A percentile compares a stretch with the other conserved stretches of the same genome.
These are phyloP conservation scores for Aureobasidium lini DNA, from an alignment of 2,329 filamentous ascomycete genomes.

Conservation along the genomic window DNA sequence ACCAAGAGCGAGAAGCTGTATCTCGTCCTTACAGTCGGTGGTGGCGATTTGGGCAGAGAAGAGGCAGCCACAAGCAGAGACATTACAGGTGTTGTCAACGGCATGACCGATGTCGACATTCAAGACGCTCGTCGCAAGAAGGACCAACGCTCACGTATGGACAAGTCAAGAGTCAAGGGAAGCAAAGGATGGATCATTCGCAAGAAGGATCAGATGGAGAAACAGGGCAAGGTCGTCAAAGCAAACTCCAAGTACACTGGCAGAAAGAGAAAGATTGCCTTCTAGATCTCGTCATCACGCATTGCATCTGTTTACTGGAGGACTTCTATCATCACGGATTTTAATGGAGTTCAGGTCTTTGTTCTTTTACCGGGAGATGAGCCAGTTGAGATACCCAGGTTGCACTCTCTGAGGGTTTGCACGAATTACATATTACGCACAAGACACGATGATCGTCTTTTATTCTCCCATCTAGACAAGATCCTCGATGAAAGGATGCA, in stretches of 20 bases:
- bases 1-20: conserved; percentile 98
- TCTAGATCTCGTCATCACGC: conserved; percentile 43
- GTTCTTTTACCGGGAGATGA: not conserved
- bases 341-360: not conserved
- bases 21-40: conserved; percentile 82
- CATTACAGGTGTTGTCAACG: conserved; percentile 82
- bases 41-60: conserved; percentile 44
- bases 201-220: conserved; percentile 90
- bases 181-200: conserved; percentile 76
- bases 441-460: too few relatives aligned
- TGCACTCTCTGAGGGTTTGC: not conserved
- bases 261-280: conserved; percentile 71
- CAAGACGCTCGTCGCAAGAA: conserved; percentile 56
- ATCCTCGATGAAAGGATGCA: too few relatives aligned
- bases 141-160: conserved; percentile 42
- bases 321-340: not conserved
- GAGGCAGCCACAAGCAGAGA: conserved; percentile 51
- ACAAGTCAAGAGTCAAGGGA: conserved; percentile 60
- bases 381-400: conserved; percentile 1
- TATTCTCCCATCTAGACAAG: too few relatives aligned
- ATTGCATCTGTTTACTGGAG: not conserved
- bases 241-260: conserved; percentile 88
- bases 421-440: not conserved
- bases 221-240: conserved; percentile 93
- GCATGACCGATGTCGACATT: conserved; percentile 77